Evolutionary conservation across 257 asterid genomes (phyloP).

Genomic region (Perilla frutescens): DNA sequence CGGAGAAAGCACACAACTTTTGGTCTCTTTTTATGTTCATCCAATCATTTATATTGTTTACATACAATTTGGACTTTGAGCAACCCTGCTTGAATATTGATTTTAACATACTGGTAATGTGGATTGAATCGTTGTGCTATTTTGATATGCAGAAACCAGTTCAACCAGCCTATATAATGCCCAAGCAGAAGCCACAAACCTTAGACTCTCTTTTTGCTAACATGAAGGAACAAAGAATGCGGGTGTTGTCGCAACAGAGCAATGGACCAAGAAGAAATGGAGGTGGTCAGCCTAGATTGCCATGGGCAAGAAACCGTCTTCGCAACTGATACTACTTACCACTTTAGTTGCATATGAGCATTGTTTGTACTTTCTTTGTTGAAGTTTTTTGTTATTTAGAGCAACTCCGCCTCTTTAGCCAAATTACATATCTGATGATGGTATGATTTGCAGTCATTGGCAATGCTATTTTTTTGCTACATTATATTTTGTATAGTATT

Average conservation of each 20-base stretch:
- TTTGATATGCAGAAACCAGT: slow-evolving; percentile 51
- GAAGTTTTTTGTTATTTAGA: slow-evolving; percentile 10
- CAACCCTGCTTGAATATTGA: not conserved
- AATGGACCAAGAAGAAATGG: slow-evolving; percentile 56
- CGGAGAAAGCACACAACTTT: not conserved
- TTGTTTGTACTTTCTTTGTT: slow-evolving; percentile 4
- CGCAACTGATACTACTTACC: slow-evolving; percentile 42
- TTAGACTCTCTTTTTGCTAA: slow-evolving; percentile 84
- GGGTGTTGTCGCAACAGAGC: slow-evolving; percentile 49
- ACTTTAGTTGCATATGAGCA: slow-evolving; percentile 8
- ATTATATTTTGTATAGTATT: slow-evolving; percentile 21
- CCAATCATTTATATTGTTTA: not conserved
- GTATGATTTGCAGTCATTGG: not conserved
- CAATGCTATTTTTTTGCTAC: not conserved
- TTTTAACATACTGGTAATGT: not conserved
- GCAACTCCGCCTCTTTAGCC: slow-evolving; percentile 13
- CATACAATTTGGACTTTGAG: not conserved
- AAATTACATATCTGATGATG: slow-evolving; percentile 16
- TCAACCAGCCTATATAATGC: slow-evolving; percentile 42
- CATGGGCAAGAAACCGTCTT: slow-evolving; percentile 74
- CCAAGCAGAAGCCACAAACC: slow-evolving; percentile 74
- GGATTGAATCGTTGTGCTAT: not conserved
- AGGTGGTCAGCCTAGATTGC: slow-evolving; percentile 55
- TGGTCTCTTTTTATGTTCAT: not conserved
- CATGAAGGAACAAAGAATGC: slow-evolving; percentile 89